These are phyloP conservation scores for Fusarium luffae DNA, from an alignment of 2,329 filamentous ascomycete genomes.

Conservation along the genomic window DNA sequence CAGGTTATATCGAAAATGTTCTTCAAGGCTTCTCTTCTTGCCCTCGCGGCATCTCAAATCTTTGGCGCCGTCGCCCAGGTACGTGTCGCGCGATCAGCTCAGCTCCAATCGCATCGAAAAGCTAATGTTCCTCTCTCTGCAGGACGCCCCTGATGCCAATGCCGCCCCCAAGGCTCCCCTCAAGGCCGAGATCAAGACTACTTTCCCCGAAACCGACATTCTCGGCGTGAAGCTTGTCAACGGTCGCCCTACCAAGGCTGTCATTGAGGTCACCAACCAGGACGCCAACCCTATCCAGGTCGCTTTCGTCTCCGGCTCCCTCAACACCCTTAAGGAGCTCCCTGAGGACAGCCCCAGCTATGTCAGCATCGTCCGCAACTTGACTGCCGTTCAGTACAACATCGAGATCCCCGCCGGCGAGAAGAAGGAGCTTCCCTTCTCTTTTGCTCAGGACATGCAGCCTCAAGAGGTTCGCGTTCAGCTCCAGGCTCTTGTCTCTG, in stretches of 20 bases:
- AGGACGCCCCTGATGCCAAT: slow-evolving; percentile 38
- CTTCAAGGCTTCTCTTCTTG: slow-evolving; percentile 77
- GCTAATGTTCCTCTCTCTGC: neutral
- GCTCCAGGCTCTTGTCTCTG: slow-evolving; percentile 78
- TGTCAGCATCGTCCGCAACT: slow-evolving; percentile 79
- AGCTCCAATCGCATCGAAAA: neutral
- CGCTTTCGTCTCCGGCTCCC: slow-evolving; percentile 78
- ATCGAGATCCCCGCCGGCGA: slow-evolving; percentile 79
- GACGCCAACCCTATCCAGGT: slow-evolving; percentile 81
- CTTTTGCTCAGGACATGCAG: slow-evolving; percentile 90
- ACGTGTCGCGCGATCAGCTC: slow-evolving; percentile 51
- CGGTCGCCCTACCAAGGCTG: slow-evolving; percentile 82
- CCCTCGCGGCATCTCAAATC: slow-evolving; percentile 76
- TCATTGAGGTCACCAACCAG: slow-evolving; percentile 86
- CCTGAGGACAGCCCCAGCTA: slow-evolving; percentile 57
- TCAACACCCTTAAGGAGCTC: slow-evolving; percentile 68
- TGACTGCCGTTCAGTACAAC: slow-evolving; percentile 81
- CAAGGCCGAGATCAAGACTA: slow-evolving; percentile 72
- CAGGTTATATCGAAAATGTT: slow-evolving; percentile 65
- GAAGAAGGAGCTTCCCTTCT: slow-evolving; percentile 81
- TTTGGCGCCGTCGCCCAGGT: slow-evolving; percentile 73
- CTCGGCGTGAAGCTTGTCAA: slow-evolving; percentile 98
- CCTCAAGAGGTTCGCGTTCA: slow-evolving; percentile 87
- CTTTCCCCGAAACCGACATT: slow-evolving; percentile 78
- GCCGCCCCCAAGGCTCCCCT: slow-evolving; percentile 50